phyloP scores from a whole-genome alignment of 345 rosid species.

The Psidium friedrichsthalianum region DNA sequence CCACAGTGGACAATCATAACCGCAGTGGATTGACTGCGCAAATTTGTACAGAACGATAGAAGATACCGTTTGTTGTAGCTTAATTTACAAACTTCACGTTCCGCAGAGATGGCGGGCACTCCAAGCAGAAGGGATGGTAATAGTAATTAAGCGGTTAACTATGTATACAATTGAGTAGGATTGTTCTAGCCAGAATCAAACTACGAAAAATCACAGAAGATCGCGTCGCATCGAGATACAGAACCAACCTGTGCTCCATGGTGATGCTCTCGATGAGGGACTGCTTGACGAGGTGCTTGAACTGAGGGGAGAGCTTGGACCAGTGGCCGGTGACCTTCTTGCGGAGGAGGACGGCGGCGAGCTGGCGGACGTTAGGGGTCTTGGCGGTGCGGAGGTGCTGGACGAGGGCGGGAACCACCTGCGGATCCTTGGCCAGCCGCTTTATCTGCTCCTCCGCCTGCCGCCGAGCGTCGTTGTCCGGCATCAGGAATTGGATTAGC shows the following conservation, averaged over 20 bases:
- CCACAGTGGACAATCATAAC: neutral
- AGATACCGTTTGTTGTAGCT: neutral
- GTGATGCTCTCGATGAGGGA: constrained; percentile 94
- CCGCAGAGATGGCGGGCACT: neutral
- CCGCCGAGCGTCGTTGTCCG: constrained; percentile 93
- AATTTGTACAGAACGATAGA: too few relatives aligned
- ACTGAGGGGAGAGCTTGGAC: constrained; percentile 85
- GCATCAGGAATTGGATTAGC: constrained; percentile 96
- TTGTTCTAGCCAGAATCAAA: neutral
- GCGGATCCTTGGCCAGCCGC: constrained; percentile 93
- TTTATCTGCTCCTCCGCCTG: constrained; percentile 99
- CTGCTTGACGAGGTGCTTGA: constrained; percentile 73
- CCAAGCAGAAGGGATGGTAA: neutral
- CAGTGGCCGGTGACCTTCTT: constrained; percentile 98
- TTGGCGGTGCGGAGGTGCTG: constrained; percentile 99
- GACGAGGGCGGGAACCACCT: constrained; percentile 88
- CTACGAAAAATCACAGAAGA: neutral
- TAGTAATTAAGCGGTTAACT: neutral
- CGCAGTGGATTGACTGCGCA: neutral
- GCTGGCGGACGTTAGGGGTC: constrained; percentile 97
- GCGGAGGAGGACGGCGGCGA: constrained; percentile 97
- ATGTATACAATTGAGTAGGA: neutral
- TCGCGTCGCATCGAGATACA: neutral
- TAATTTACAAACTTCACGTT: neutral
- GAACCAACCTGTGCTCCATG: constrained; percentile 65